A percentile compares a stretch with the other conserved stretches of the same genome.
phyloP scores from a whole-genome alignment of 805 yeast genomes.

The Hanseniaspora meyeri region DNA sequence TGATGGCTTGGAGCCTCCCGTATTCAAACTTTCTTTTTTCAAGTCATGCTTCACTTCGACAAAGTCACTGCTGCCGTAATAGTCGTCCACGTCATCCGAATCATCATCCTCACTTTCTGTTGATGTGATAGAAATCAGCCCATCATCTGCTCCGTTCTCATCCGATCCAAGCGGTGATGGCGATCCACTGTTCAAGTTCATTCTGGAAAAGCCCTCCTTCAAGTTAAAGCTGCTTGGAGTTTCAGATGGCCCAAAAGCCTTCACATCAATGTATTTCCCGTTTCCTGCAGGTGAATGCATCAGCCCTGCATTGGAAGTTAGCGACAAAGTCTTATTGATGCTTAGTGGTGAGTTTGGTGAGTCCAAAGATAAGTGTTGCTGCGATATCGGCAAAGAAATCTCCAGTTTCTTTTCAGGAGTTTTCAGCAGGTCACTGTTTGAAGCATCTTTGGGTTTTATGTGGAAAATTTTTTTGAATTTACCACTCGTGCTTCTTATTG shows the following conservation, averaged over 20 bases:
- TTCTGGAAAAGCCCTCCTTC: background rate
- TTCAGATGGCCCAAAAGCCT: background rate
- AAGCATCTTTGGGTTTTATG: background rate
- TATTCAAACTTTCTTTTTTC: background rate
- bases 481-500: background rate
- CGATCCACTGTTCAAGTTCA: background rate
- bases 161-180: background rate
- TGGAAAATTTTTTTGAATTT: constrained; percentile 11
- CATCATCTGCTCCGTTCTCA: constrained; percentile 1
- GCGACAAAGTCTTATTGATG: background rate
- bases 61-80: background rate
- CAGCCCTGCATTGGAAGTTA: background rate
- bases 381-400: background rate
- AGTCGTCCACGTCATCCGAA: background rate
- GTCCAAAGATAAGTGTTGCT: background rate
- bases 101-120: background rate
- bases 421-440: background rate
- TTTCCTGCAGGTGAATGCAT: background rate
- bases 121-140: background rate
- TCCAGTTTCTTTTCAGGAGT: constrained; percentile 3
- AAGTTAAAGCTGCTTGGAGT: background rate
- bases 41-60: background rate
- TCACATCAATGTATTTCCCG: constrained; percentile 2
- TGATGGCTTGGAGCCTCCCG: background rate
- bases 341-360: background rate